Evolutionary conservation across 23 red algal genomes (phyloP), one percentile per base, ranked within the genome.

Genomic region (Rhodosorus marinus): DNA sequence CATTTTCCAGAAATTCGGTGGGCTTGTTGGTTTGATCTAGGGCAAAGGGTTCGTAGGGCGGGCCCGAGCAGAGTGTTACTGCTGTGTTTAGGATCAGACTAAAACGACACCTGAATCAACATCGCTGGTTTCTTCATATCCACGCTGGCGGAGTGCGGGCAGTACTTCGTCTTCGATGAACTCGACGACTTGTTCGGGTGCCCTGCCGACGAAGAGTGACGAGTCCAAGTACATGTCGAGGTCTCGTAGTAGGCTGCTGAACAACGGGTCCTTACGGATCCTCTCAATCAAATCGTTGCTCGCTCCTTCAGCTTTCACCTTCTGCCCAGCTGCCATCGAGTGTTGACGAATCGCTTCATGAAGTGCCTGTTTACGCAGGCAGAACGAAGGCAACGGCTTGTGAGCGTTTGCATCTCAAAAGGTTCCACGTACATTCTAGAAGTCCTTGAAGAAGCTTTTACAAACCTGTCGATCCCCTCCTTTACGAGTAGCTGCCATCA

Each of bases 151-250:
- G 26, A 74, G 32, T 11, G 6, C 2, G 34, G 52, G 55, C 7
- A 31, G 21, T 29, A 74, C 57, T 14, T 61, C 20, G 30, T 60
- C 34, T 21, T 59, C 5, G 21, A 74, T 17, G 55, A 74, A 74
- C 7, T 74, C 68, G 21, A 49, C 68, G 8, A 74, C 68, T 43
- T 74, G 68, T 45, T 74, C 35, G 1, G 68, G 68, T 11, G 68
- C 68, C 31, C 68, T 46, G 5, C 68, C 68, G 23, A 74, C 24
- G 50, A 74, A 74, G 20, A 38, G 54, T 27, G 36, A 26, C 1
- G 40, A 23, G 17, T 35, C 24, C 36, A 54, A 74, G 24, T 62
- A 49, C 28, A 26, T 35, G 11, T 74, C 68, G n/a, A 74, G 29
- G 19, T 35, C 24, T 8, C 49, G 55, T 1, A 21, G 54, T 31